phyloP scores from a whole-genome alignment of 768 basidiomycete species.

The Mycena epipterygia region DNA sequence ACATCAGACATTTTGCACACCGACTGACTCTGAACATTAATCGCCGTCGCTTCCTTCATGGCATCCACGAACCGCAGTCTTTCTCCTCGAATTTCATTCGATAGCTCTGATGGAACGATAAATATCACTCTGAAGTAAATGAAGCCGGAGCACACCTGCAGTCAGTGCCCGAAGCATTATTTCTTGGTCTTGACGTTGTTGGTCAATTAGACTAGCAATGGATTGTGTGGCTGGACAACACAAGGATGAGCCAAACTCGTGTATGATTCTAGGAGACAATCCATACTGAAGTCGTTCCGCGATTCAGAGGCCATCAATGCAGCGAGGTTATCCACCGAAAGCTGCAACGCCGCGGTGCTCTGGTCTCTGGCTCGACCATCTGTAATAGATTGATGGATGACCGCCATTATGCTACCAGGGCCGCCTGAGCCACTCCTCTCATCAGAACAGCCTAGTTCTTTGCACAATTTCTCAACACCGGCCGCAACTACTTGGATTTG shows the following conservation, averaged over 20 bases:
- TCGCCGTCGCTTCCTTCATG: slow-evolving; percentile 94
- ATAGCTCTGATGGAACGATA: slow-evolving; percentile 67
- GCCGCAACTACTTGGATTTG: slow-evolving; percentile 76
- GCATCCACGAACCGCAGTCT: slow-evolving; percentile 90
- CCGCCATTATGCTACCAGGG: slow-evolving; percentile 49
- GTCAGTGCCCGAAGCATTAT: slow-evolving; percentile 75
- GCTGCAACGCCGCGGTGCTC: slow-evolving; percentile 53
- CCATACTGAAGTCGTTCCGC: slow-evolving; percentile 36
- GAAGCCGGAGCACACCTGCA: slow-evolving; percentile 58
- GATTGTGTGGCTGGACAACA: slow-evolving; percentile 64
- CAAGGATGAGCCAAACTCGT: slow-evolving; percentile 27
- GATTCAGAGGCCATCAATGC: slow-evolving; percentile 45
- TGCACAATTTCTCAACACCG: slow-evolving; percentile 72
- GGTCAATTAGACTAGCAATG: slow-evolving; percentile 72
- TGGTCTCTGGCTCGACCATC: slow-evolving; percentile 53
- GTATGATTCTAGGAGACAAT: too few species aligned
- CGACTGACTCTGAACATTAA: slow-evolving; percentile 82
- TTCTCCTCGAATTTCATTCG: slow-evolving; percentile 88
- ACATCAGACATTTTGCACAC: slow-evolving; percentile 4
- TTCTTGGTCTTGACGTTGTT: slow-evolving; percentile 82
- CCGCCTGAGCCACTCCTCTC: slow-evolving; percentile 29
- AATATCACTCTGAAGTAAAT: background rate
- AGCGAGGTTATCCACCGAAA: slow-evolving; percentile 54
- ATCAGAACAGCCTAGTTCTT: slow-evolving; percentile 58
- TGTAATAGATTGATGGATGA: slow-evolving; percentile 52